These are phyloP conservation scores for Metschnikowia lunata DNA, from an alignment of 805 yeast species.

Conservation along the genomic window DNA sequence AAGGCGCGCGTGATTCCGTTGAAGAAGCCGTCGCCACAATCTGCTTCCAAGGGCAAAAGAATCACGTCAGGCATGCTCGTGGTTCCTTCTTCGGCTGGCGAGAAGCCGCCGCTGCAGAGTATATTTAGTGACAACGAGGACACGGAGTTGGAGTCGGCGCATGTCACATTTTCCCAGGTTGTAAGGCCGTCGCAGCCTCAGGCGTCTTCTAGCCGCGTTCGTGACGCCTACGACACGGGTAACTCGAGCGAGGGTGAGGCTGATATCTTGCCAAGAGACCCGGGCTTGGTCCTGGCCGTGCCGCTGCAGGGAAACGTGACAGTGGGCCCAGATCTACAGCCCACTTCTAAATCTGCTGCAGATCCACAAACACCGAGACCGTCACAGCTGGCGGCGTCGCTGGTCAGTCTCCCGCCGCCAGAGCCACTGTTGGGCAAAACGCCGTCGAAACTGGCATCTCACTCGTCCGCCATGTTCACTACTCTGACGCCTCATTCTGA, in stretches of 20 bases:
- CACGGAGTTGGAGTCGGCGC: constrained; percentile 4
- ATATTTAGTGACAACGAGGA: constrained; percentile 12
- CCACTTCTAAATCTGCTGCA: too few relatives aligned
- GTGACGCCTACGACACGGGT: too few relatives aligned
- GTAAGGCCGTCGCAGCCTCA: background rate
- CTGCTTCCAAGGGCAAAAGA: constrained; percentile 17
- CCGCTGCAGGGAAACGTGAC: too few relatives aligned
- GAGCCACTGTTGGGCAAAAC: background rate
- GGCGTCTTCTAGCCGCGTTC: too few relatives aligned
- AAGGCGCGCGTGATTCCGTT: constrained; percentile 24
- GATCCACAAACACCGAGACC: too few relatives aligned
- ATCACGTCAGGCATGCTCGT: constrained; percentile 42
- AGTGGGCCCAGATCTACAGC: too few relatives aligned
- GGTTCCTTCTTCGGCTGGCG: constrained; percentile 21
- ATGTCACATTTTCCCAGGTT: constrained; percentile 3
- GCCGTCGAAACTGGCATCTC: constrained; percentile 1
- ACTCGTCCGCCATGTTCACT: background rate
- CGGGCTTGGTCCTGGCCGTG: too few relatives aligned
- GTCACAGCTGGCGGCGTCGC: background rate
- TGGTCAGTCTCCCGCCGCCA: constrained; percentile 6
- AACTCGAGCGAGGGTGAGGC: too few relatives aligned
- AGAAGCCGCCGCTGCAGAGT: background rate
- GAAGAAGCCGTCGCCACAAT: constrained; percentile 19
- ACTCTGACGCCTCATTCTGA: constrained; percentile 5
- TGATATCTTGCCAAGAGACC: too few relatives aligned